Conservation (phyloP, 2,329 filamentous ascomycete species). For the Talaromyces islandicus region DNA sequence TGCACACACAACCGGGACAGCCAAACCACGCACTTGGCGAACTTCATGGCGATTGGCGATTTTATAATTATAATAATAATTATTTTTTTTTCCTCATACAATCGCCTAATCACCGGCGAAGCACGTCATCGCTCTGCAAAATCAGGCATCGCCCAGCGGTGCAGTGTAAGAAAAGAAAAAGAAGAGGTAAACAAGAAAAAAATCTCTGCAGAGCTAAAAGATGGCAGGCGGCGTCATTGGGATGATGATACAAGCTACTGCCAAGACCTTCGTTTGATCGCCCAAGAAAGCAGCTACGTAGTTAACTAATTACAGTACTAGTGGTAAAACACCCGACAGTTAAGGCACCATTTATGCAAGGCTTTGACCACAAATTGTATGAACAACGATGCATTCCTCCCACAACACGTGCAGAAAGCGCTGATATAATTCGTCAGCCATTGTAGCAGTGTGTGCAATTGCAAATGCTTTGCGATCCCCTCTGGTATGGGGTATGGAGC, state of each 20-base stretch:
- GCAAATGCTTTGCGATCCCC: neutral
- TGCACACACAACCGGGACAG: neutral
- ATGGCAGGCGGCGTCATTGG: neutral
- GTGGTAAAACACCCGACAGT: too few species aligned
- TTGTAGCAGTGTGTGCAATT: neutral
- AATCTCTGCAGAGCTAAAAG: neutral
- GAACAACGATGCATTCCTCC: neutral
- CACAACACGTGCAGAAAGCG: neutral
- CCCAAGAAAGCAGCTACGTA: too few species aligned
- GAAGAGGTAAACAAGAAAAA: neutral
- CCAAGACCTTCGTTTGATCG: neutral
- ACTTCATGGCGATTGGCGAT: slow-evolving; percentile 46
- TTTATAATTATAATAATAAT: neutral
- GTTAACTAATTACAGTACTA: too few species aligned
- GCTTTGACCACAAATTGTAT: neutral
- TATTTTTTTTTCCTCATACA: neutral
- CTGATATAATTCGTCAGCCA: neutral
- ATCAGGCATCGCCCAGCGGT: neutral
- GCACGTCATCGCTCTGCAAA: neutral
- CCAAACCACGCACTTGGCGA: slow-evolving; percentile 49
- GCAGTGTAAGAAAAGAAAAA: neutral
- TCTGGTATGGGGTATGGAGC: neutral
- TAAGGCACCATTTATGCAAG: neutral
- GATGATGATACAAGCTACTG: neutral
- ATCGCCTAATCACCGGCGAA: neutral